phyloP scores from a whole-genome alignment of 768 basidiomycete species.

The Trichaptum fuscoviolaceum region DNA sequence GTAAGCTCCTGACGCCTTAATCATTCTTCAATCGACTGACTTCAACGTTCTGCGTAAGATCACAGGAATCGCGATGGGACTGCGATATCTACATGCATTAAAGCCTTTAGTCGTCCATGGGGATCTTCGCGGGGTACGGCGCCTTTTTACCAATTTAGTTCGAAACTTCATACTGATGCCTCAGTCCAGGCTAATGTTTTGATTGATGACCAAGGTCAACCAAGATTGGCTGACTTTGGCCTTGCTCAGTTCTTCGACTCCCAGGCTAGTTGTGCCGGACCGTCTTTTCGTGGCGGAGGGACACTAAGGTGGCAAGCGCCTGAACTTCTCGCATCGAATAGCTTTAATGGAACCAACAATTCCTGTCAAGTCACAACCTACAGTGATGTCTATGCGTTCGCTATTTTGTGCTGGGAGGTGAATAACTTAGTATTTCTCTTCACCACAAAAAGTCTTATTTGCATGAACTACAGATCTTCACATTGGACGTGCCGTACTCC shows the following conservation, averaged over 20 bases:
- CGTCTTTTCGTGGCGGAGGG: slow-evolving; percentile 11
- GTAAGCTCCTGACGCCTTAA: neutral
- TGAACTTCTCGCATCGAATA: slow-evolving; percentile 23
- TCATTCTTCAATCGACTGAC: neutral
- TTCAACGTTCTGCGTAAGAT: neutral
- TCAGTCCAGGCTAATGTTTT: slow-evolving; percentile 47
- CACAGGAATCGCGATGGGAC: neutral
- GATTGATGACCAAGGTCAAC: slow-evolving; percentile 43
- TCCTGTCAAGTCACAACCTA: slow-evolving; percentile 34
- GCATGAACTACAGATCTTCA: neutral
- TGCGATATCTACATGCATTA: neutral
- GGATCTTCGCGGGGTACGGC: neutral
- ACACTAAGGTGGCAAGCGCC: slow-evolving; percentile 54
- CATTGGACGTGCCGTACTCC: neutral
- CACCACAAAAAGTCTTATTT: neutral
- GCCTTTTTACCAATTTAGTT: neutral
- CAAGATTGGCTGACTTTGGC: slow-evolving; percentile 60
- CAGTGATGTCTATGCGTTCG: slow-evolving; percentile 58
- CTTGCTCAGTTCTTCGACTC: slow-evolving; percentile 52
- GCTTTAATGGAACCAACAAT: neutral
- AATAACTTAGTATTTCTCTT: neutral
- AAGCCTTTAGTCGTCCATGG: slow-evolving; percentile 2
- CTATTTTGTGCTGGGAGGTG: slow-evolving; percentile 55
- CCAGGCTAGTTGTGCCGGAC: slow-evolving; percentile 22
- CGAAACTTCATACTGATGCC: neutral